A percentile compares a stretch with the other conserved stretches of the same genome.
phyloP scores from a whole-genome alignment of 202 grass and related monocot genomes.

The Musa balbisiana region DNA sequence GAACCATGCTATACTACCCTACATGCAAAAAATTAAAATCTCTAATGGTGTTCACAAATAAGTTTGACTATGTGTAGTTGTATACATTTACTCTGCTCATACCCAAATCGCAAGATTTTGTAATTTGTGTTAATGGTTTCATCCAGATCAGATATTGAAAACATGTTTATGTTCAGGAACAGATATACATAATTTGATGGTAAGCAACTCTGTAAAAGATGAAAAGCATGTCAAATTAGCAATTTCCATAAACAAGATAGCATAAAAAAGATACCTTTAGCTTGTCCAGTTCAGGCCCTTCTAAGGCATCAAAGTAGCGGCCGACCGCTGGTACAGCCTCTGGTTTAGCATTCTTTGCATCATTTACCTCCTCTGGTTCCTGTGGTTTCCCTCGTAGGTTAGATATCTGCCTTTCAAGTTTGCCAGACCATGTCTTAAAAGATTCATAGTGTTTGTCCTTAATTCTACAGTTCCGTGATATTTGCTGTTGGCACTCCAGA shows the following conservation, averaged over 20 bases:
- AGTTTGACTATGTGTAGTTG: too few species aligned
- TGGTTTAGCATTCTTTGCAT: not conserved
- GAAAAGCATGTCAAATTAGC: too few species aligned
- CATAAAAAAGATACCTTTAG: not conserved
- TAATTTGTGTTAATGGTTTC: too few species aligned
- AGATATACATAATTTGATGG: too few species aligned
- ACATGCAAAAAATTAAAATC: not conserved
- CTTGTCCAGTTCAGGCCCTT: slow-evolving; percentile 1
- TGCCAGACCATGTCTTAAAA: slow-evolving; percentile 9
- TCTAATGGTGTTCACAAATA: too few species aligned
- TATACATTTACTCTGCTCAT: too few species aligned
- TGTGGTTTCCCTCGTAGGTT: not conserved
- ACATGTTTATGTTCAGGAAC: too few species aligned
- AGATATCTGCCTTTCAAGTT: slow-evolving; percentile 4
- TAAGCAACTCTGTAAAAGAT: too few species aligned
- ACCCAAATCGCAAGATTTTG: too few species aligned
- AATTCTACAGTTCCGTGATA: not conserved
- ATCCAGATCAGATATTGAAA: too few species aligned
- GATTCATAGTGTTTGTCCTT: not conserved
- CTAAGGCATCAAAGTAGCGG: slow-evolving; percentile 16
- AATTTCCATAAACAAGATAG: too few species aligned
- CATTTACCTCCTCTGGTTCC: not conserved
- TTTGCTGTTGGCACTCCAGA: not conserved
- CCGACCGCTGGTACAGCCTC: not conserved
- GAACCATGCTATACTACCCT: not conserved